phyloP scores from a whole-genome alignment of 1,139 yeast species.

The Taphrina confusa region DNA sequence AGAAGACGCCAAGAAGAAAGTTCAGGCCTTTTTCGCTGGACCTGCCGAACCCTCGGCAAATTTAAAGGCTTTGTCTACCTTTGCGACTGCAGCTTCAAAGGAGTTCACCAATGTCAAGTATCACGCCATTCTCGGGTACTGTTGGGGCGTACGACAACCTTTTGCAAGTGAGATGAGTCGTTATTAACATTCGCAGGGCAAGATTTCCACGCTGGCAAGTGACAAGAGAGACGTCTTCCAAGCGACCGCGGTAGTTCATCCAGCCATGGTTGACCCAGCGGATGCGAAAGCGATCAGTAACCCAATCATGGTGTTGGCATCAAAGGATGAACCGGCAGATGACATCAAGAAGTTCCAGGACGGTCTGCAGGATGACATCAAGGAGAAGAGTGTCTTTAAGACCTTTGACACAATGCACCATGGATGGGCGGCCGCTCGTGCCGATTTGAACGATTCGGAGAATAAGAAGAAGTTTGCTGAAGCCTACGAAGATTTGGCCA shows the following conservation, averaged over 20 bases:
- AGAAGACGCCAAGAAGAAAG: constrained; percentile 26
- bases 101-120: constrained; percentile 31
- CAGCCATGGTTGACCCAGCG: constrained; percentile 38
- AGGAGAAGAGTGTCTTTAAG: constrained; percentile 34
- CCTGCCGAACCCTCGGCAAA: constrained; percentile 28
- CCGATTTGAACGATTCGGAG: constrained; percentile 38
- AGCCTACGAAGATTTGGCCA: constrained; percentile 37
- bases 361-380: constrained; percentile 19
- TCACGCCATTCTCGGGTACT: constrained; percentile 22
- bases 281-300: constrained; percentile 40
- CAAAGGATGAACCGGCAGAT: constrained; percentile 38
- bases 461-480: constrained; percentile 40
- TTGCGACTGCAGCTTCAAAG: constrained; percentile 35
- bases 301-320: constrained; percentile 39
- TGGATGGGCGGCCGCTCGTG: constrained; percentile 41
- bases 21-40: constrained; percentile 21
- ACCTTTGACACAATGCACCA: constrained; percentile 40
- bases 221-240: constrained; percentile 35
- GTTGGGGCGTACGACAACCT: constrained; percentile 24
- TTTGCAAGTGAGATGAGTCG: background rate
- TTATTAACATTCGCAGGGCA: constrained; percentile 38
- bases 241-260: constrained; percentile 39
- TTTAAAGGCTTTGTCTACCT: constrained; percentile 33
- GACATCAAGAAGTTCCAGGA: constrained; percentile 34
- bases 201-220: constrained; percentile 38